Percentiles rank a stretch among this genome's conserved stretches.
Conservation (phyloP, 495 filamentous ascomycete species). For the Articulospora tetracladia region DNA sequence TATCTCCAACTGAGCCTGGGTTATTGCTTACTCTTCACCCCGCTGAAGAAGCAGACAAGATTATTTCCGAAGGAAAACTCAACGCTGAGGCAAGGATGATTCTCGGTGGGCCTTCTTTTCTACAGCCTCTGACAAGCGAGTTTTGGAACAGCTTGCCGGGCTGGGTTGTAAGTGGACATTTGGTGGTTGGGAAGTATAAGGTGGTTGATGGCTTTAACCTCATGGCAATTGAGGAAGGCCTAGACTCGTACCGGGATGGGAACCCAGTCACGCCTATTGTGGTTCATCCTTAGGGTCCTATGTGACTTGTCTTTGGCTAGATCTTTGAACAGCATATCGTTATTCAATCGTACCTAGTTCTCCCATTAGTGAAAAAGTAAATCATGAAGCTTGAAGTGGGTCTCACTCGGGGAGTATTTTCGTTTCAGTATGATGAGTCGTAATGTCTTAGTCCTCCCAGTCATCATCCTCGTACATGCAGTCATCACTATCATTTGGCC, state of each 20-base stretch:
- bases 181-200: slow-evolving; percentile 3
- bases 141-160: slow-evolving; percentile 19
- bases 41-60: not conserved
- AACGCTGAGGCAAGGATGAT: not conserved
- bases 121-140: not conserved
- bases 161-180: slow-evolving; percentile 17
- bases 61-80: not conserved
- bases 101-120: not conserved
- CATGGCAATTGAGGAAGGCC: slow-evolving; percentile 1
- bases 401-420: too few species aligned
- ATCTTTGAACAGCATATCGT: not conserved
- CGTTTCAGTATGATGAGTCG: too few species aligned
- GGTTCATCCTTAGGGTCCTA: not conserved
- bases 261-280: not conserved
- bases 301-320: not conserved
- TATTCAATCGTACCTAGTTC: too few species aligned
- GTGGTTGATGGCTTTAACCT: slow-evolving; percentile 14
- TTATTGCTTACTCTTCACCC: slow-evolving; percentile 1
- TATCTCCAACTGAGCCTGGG: slow-evolving; percentile 20
- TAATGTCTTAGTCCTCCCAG: too few species aligned
- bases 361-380: too few species aligned
- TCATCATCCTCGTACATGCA: too few species aligned
- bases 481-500: too few species aligned
- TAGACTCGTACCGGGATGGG: slow-evolving; percentile 14
- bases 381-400: too few species aligned